Evolutionary conservation across 345 rosid genomes (phyloP).

Genomic region (Turnera subulata): DNA sequence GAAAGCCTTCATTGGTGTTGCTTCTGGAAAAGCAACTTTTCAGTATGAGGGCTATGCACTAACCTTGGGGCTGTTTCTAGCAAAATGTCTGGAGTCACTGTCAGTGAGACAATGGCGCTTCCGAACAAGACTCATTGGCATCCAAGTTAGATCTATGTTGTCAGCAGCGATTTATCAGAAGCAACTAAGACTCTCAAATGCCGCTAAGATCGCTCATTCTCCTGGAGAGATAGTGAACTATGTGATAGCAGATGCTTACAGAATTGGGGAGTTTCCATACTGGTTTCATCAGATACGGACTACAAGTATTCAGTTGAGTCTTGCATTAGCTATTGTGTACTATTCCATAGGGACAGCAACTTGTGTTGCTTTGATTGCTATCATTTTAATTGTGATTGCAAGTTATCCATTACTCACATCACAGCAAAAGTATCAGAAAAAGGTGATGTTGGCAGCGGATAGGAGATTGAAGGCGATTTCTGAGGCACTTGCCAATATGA

Average conservation of each 20-base stretch:
- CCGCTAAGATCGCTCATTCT: constrained; percentile 69
- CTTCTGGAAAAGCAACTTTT: constrained; percentile 68
- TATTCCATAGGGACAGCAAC: constrained; percentile 81
- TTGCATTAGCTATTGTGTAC: constrained; percentile 67
- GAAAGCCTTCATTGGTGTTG: constrained; percentile 83
- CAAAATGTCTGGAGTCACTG: constrained; percentile 47
- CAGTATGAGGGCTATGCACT: constrained; percentile 68
- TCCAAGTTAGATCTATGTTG: constrained; percentile 69
- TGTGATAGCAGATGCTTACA: constrained; percentile 85
- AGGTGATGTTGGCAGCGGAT: constrained; percentile 41
- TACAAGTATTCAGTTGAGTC: constrained; percentile 71
- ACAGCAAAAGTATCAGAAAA: constrained; percentile 33
- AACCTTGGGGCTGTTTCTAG: constrained; percentile 48
- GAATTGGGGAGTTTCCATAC: constrained; percentile 90
- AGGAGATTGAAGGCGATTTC: constrained; percentile 30
- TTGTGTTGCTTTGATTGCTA: constrained; percentile 65
- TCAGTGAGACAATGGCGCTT: constrained; percentile 74
- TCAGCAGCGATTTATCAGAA: constrained; percentile 81
- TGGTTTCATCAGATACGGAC: constrained; percentile 98
- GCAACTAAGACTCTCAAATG: constrained; percentile 70
- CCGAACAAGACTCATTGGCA: constrained; percentile 69
- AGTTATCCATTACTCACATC: constrained; percentile 83
- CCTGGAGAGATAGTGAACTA: constrained; percentile 90
- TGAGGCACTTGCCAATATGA: constrained; percentile 31
- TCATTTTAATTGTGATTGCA: constrained; percentile 65